phyloP scores from a whole-genome alignment of 2,329 filamentous ascomycete genomes.

The Aspergillus texensis region DNA sequence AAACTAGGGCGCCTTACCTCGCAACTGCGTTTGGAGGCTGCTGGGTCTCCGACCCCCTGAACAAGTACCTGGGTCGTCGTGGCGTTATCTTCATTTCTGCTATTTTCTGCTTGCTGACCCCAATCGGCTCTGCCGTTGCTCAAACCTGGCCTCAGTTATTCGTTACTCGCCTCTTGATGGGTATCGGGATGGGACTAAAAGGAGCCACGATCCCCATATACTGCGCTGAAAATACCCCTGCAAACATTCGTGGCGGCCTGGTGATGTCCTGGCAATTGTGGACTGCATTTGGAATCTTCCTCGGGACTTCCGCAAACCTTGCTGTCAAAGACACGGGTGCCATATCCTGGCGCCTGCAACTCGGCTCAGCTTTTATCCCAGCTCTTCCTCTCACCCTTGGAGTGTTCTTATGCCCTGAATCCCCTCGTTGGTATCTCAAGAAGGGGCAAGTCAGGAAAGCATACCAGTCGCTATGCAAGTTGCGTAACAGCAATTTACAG shows the following conservation, averaged over 20 bases:
- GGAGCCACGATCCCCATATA: slow-evolving; percentile 60
- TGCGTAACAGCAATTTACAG: slow-evolving; percentile 62
- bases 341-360: slow-evolving; percentile 65
- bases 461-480: slow-evolving; percentile 58
- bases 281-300: slow-evolving; percentile 66
- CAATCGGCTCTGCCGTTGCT: slow-evolving; percentile 66
- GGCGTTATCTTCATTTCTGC: slow-evolving; percentile 67
- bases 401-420: slow-evolving; percentile 66
- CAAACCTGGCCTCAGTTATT: slow-evolving; percentile 64
- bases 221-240: slow-evolving; percentile 59
- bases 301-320: slow-evolving; percentile 68
- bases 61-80: slow-evolving; percentile 61
- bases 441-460: slow-evolving; percentile 65
- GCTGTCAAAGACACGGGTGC: slow-evolving; percentile 62
- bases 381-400: slow-evolving; percentile 62
- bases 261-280: slow-evolving; percentile 60
- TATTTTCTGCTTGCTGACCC: slow-evolving; percentile 66
- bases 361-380: slow-evolving; percentile 67
- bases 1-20: slow-evolving; percentile 53
- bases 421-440: slow-evolving; percentile 68
- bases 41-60: slow-evolving; percentile 69
- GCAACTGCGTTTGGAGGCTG: slow-evolving; percentile 59
- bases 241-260: slow-evolving; percentile 57
- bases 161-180: slow-evolving; percentile 59
- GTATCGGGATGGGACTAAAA: slow-evolving; percentile 65